Evolutionary conservation across 2,329 filamentous ascomycete species (phyloP).

Genomic region (Trichoderma lentiforme): DNA sequence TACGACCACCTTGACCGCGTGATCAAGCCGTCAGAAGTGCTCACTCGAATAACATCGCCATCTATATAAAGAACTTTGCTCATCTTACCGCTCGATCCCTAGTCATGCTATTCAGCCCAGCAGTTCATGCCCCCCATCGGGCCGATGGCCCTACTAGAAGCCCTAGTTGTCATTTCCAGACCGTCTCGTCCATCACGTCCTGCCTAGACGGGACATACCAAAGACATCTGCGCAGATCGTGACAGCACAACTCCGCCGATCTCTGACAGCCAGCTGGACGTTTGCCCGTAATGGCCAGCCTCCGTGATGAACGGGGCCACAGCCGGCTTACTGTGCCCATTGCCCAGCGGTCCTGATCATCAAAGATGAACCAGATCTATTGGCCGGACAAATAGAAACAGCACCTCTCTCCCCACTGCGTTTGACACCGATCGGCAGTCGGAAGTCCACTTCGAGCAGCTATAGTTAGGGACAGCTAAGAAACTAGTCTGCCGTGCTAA

Average conservation of each 20-base stretch:
- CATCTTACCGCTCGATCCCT: neutral
- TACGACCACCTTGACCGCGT: neutral
- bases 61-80: slow-evolving; percentile 10
- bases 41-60: neutral
- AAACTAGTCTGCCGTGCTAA: slow-evolving; percentile 1
- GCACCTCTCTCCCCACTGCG: neutral
- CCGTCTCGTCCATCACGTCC: neutral
- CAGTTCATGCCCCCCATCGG: slow-evolving; percentile 1
- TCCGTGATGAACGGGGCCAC: slow-evolving; percentile 7
- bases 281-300: neutral
- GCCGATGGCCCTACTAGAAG: neutral
- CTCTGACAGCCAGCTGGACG: neutral
- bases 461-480: slow-evolving; percentile 4
- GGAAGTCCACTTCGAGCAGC: neutral
- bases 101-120: neutral
- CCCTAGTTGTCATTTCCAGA: neutral
- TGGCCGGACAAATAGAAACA: neutral
- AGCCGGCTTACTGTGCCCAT: neutral
- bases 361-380: neutral
- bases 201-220: neutral
- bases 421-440: slow-evolving; percentile 5
- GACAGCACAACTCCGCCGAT: neutral
- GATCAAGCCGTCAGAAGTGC: neutral
- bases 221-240: neutral
- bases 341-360: neutral